Evolutionary conservation across 768 basidiomycete species (phyloP), one percentile per base, ranked within the genome.

Genomic region (Sporobolomyces pararoseus): DNA sequence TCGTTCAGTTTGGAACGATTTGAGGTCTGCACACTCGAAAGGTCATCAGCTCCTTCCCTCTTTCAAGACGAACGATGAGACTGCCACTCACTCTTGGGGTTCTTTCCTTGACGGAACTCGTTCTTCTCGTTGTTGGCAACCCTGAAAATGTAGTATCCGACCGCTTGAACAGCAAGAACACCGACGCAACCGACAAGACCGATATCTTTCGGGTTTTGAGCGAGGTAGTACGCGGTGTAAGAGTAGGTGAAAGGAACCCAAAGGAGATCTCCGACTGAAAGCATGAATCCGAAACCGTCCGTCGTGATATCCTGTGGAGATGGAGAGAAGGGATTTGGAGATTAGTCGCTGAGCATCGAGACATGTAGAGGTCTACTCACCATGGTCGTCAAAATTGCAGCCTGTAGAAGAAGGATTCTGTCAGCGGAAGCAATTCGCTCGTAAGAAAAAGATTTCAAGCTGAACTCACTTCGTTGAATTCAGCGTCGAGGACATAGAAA

Each of bases 211-310:
- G 86, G 93, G 65, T 85, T 84, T 82, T 91, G 94, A n/a, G 88
- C 95, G 70, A 99, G 87, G 80, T 90, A 99, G 59, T 93, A 88
- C 1, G 94, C 90, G 81, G 98, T 94, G 19, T 97, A 86, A 35
- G 87, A 87, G 81, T 97, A 99, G 21, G 86, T 87, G 80, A 97
- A 95, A 16, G 95, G 95, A 16, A 99, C 90, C 89, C 91, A 97
- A 25, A 87, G 80, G 34, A 97, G 85, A 77, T 97, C 92, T 49
- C 96, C 95, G 54, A 95, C 85, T 7, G 91, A 81, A 34, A 99
- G 88, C 96, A 99, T 99, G 84, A 93, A 97, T 10, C 96, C 96
- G 76, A 98, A 97, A 16, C 96, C 96, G 76, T 99, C 96, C 16
- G 89, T 90, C 4, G 88, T 94, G 77, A 99, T 94, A 77, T 99